These are phyloP conservation scores for Nothophytophthora sp. DNA, from an alignment of 352 stramenopile genomes.

Conservation along the genomic window DNA sequence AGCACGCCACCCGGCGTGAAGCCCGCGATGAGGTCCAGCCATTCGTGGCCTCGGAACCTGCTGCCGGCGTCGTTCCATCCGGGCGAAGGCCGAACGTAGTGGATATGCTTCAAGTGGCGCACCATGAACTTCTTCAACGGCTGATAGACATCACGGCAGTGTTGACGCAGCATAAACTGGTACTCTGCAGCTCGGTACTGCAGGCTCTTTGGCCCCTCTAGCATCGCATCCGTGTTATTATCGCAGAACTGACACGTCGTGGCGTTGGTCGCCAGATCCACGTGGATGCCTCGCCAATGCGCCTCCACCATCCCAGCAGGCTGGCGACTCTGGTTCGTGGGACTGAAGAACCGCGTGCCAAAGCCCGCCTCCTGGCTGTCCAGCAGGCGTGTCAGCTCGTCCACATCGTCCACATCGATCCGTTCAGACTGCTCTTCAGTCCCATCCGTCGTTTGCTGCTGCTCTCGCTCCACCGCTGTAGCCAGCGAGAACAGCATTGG, in stretches of 20 bases:
- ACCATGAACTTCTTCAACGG: constrained; percentile 31
- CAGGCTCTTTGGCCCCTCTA: constrained; percentile 22
- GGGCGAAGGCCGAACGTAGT: constrained; percentile 12
- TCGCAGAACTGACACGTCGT: constrained; percentile 24
- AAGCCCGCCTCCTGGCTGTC: constrained; percentile 11
- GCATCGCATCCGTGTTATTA: constrained; percentile 21
- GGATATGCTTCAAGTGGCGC: constrained; percentile 27
- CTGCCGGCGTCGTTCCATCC: constrained; percentile 17
- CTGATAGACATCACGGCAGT: constrained; percentile 28
- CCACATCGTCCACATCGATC: constrained; percentile 23
- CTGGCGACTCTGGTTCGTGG: neutral
- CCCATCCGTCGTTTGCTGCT: neutral
- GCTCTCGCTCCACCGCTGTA: constrained; percentile 7
- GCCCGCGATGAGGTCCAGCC: constrained; percentile 26
- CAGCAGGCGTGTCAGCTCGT: constrained; percentile 13
- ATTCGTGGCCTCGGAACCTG: constrained; percentile 19
- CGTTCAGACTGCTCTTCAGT: neutral
- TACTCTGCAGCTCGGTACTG: constrained; percentile 29
- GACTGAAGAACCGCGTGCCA: constrained; percentile 19
- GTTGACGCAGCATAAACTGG: constrained; percentile 29
- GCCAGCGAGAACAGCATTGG: constrained; percentile 18
- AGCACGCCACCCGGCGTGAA: constrained; percentile 20
- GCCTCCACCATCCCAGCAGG: constrained; percentile 21
- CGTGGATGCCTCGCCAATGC: constrained; percentile 24
- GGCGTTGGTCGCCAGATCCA: constrained; percentile 16